Percentiles rank a stretch among this genome's conserved stretches.
Evolutionary conservation across 306 rosid species (phyloP).

Genomic region (Cicer judaicum): DNA sequence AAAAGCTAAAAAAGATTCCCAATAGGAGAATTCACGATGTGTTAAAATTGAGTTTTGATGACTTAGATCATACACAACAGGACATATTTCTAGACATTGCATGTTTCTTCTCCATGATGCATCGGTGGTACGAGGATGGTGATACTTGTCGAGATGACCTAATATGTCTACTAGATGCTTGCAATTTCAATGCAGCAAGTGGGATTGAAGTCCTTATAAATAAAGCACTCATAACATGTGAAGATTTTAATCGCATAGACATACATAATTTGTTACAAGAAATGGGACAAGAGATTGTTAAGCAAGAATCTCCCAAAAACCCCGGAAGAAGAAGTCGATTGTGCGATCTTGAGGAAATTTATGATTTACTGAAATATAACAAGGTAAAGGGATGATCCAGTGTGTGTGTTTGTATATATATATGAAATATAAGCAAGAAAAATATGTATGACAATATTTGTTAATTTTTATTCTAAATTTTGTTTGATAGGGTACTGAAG

Average conservation of each 20-base stretch:
- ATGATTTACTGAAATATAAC: not conserved
- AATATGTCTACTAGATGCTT: not conserved
- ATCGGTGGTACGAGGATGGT: not conserved
- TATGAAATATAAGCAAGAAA: not conserved
- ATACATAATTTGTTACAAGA: conserved; percentile 22
- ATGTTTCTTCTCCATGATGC: conserved; percentile 24
- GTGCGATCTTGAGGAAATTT: not conserved
- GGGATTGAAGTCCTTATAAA: conserved; percentile 27
- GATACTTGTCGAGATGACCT: not conserved
- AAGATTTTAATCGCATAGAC: accelerated
- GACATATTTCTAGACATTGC: conserved; percentile 36
- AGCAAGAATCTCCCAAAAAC: not conserved
- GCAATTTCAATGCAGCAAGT: not conserved
- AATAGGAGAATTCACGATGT: not conserved
- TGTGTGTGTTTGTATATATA: not conserved
- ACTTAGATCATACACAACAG: not conserved
- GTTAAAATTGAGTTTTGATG: conserved; percentile 39
- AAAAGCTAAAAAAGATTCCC: conserved; percentile 24
- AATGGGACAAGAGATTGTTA: conserved; percentile 40
- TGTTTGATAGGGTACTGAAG: conserved; percentile 18
- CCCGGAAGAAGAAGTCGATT: conserved; percentile 45
- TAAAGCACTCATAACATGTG: conserved; percentile 38
- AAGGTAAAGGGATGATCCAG: not conserved
- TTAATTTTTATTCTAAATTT: not conserved
- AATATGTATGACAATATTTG: not conserved